phyloP scores from a whole-genome alignment of 306 rosid species.

The Begonia peltatifolia region DNA sequence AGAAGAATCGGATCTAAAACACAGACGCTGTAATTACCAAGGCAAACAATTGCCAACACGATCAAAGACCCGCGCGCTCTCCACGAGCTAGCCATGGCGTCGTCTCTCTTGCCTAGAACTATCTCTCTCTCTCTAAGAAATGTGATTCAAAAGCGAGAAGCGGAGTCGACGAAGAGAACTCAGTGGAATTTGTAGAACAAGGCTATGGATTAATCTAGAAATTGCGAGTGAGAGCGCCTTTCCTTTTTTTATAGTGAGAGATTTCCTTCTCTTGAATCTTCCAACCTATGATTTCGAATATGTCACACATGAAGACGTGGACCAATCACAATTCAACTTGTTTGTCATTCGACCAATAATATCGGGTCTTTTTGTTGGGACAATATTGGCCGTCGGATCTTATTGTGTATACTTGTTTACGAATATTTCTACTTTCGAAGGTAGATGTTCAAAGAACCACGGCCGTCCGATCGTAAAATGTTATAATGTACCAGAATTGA shows the following conservation, averaged over 20 bases:
- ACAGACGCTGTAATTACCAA: conserved; percentile 29
- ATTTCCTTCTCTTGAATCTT: conserved; percentile 9
- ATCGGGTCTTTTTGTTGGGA: conserved; percentile 35
- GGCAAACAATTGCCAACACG: conserved; percentile 42
- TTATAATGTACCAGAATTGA: no score
- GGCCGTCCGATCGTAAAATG: no score
- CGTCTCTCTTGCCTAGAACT: neutral
- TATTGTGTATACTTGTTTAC: no score
- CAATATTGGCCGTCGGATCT: conserved; percentile 25
- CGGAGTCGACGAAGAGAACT: neutral
- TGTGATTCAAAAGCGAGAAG: no score
- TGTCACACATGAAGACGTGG: conserved; percentile 71
- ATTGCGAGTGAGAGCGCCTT: neutral
- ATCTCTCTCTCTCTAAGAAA: neutral
- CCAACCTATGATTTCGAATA: conserved; percentile 14
- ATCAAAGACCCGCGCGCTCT: conserved; percentile 45
- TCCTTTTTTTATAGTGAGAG: neutral
- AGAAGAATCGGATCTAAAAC: conserved; percentile 28
- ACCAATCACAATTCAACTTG: conserved; percentile 31
- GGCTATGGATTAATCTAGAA: neutral
- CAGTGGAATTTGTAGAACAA: neutral
- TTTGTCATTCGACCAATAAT: conserved; percentile 30
- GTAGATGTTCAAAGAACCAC: no score
- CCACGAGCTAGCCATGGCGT: conserved; percentile 59
- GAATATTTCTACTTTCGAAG: no score